Conservation (phyloP, 225 moss, liverwort and hornwort genomes). For the Thuidium tamariscinum region DNA sequence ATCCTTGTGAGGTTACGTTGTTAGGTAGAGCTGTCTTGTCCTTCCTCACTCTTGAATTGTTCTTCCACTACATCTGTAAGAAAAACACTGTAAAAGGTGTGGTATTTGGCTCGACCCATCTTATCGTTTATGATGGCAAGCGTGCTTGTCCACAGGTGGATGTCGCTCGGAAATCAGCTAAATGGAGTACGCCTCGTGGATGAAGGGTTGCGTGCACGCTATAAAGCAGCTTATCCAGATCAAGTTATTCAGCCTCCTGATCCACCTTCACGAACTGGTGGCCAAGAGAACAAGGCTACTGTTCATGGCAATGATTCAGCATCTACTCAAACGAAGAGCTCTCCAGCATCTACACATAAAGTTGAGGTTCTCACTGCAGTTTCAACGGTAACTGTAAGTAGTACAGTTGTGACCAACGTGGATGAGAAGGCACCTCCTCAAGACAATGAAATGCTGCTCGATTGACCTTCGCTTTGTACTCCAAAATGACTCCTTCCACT, state of each 20-base stretch:
- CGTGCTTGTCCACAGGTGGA: slow-evolving; percentile 60
- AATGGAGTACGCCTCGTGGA: slow-evolving; percentile 95
- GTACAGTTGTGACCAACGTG: slow-evolving; percentile 1
- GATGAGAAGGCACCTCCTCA: slow-evolving; percentile 24
- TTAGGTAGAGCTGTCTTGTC: not conserved
- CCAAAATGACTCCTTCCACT: not conserved
- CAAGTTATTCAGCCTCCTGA: slow-evolving; percentile 81
- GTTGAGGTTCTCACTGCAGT: slow-evolving; percentile 22
- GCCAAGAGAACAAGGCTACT: slow-evolving; percentile 32
- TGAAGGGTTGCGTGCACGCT: slow-evolving; percentile 84
- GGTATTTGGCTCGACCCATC: not conserved
- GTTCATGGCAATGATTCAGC: slow-evolving; percentile 55
- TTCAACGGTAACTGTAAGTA: slow-evolving; percentile 10
- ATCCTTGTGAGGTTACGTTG: not conserved
- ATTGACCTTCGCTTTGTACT: slow-evolving; percentile 3
- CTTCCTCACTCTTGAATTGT: not conserved
- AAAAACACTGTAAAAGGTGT: not conserved
- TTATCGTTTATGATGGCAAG: not conserved
- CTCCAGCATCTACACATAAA: slow-evolving; percentile 31
- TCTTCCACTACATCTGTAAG: not conserved
- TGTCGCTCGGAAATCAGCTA: slow-evolving; percentile 93
- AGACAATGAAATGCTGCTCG: slow-evolving; percentile 36
- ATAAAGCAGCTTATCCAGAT: slow-evolving; percentile 87
- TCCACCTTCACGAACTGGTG: slow-evolving; percentile 38
- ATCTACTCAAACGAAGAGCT: slow-evolving; percentile 47